Evolutionary conservation across 805 yeast species (phyloP), one percentile per base, ranked within the genome.

Genomic region (Pichia cabralensis): DNA sequence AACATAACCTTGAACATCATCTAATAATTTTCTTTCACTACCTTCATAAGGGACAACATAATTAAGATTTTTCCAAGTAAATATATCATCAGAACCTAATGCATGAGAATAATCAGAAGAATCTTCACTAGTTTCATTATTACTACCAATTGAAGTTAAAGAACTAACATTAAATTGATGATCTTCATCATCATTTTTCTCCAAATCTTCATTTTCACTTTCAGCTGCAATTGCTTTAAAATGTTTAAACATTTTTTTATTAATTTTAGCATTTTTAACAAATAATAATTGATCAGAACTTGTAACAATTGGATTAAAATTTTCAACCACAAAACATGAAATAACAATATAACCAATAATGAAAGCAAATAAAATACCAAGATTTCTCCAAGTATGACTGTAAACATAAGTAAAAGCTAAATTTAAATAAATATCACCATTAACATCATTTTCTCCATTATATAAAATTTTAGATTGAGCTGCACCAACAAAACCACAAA

Each of bases 301-400:
- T n/a, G 49, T 44, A 26, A 35, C 49, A 8, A 49, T 41, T 15
- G 58, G 60, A 34, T 53, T 53, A 34, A 44, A 49, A 13, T 35
- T 9, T 36, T 63, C 68, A 24, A 51, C 55, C 4, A 53, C 40
- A 16, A 57, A 6, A 4, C 51, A 41, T 30, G 52, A 47, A 22
- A 56, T 40, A 3, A 31, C 19, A 22, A 68, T 43, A 52, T 66
- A 65, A 42, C 67, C 63, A 12, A 65, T 25, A 26, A 61, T 52
- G 45, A 62, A 68, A 5, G 52, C 69, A 45, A 67, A 39, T 36
- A 62, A 35, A 38, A 71, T 65, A 38, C 76, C 95, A 38, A 79
- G 65, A 53, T 84, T 80, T 62, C 94, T 74, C 95, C 95, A 84
- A 32, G 70, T 66, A 55, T 84, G 83, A 15, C 55, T 42, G 47